Percentiles rank a stretch among this genome's conserved stretches.
Conservation (phyloP, 2,329 filamentous ascomycete genomes). For the Metarhizium humberi region DNA sequence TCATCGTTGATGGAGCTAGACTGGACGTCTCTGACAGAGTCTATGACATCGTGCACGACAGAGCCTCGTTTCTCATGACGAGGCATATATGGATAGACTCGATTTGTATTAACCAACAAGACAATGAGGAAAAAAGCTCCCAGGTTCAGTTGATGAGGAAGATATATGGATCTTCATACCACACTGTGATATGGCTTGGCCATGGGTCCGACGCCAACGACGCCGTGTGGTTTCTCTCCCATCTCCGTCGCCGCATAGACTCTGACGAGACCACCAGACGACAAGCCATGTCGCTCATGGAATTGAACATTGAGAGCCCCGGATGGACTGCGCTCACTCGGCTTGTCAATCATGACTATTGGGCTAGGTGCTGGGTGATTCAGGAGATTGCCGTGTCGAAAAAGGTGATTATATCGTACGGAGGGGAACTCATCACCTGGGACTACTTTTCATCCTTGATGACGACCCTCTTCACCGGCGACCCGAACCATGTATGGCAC, state of each 20-base stretch:
- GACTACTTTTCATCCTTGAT: not conserved
- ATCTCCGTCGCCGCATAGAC: not conserved
- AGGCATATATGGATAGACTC: not conserved
- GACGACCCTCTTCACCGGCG: not conserved
- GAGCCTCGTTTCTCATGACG: not conserved
- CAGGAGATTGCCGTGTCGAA: not conserved
- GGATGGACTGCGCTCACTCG: not conserved
- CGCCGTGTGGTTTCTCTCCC: not conserved
- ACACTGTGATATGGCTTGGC: not conserved
- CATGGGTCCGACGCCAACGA: not conserved
- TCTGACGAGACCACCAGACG: not conserved
- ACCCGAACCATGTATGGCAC: not conserved
- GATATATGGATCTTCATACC: not conserved
- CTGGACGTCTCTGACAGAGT: not conserved
- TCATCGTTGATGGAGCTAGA: not conserved
- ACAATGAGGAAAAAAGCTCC: not conserved
- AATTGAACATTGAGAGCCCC: not conserved
- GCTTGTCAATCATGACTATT: not conserved
- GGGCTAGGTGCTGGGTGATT: not conserved
- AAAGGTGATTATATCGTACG: not conserved
- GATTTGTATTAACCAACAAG: not conserved
- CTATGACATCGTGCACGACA: not conserved
- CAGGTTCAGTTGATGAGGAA: not conserved
- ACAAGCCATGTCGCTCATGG: not conserved
- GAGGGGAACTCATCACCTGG: not conserved